Base-by-base conservation (phyloP, 176 grass and related monocot genomes). In the Rhynchospora breviuscula region DNA sequence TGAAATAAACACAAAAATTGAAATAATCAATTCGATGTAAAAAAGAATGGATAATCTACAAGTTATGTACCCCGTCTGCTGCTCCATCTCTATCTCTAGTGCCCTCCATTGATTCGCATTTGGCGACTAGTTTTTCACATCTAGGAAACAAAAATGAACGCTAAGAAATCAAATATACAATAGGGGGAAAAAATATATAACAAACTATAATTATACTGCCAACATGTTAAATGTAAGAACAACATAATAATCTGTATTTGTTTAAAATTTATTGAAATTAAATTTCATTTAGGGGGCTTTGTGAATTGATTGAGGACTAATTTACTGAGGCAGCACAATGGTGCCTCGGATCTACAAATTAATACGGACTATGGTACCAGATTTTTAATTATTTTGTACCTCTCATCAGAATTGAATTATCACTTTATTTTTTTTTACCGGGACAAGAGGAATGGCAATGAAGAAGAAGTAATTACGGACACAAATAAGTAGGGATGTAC, bases 381-480 rank as follows among this genome's bases (percentile, higher is more conserved):
- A 52, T 75, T 71, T 51, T 35, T 7, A 68, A 60, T 7, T 18
- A 45, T 62, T 8, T 61, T 80, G 57, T 61, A 79, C 56, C 1
- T 35, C 23, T 18, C 33, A 35, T 43, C 2, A n/a, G 12, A 51
- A 21, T 60, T 43, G 59, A 79, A 35, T 35, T 35, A 1, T 35
- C 5, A 2, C 1, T 3, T 79, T 80, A 35, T 82, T 29, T n/a
- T 52, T 1, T 6, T 67, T 82, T 46, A 64, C 44, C 79, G 7
- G 0, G 10, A 9, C 12, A 35, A 58, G 62, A 35, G 10, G 9
- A 80, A 60, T 80, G 57, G 3, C 59, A 64, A 81, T 65, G 65
- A 81, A 66, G 59, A 81, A 81, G 79, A 40, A 64, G 40, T 12
- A 40, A n/a, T n/a, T n/a, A n/a, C n/a, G n/a, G n/a, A n/a, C n/a